Evolutionary conservation across 208 protist species (phyloP).

Genomic region (Leishmania turanica): DNA sequence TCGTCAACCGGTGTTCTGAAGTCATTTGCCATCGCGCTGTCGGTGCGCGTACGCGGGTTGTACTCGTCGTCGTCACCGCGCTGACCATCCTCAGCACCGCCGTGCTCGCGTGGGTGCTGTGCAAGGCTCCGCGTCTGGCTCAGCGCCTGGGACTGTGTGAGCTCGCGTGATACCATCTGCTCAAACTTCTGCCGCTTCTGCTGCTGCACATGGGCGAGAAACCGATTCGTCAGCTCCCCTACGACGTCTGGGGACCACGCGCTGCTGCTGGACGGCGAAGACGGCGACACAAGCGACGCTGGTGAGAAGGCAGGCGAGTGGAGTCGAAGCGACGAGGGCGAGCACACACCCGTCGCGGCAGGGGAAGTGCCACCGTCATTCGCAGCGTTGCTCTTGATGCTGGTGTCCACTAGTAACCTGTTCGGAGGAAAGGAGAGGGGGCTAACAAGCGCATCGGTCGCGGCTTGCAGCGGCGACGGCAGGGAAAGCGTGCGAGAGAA

Average conservation of each 20-base stretch:
- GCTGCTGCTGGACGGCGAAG: constrained; percentile 40
- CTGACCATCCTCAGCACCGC: not conserved
- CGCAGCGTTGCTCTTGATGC: not conserved
- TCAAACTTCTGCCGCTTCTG: constrained; percentile 63
- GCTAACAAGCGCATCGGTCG: not conserved
- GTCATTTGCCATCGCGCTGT: not conserved
- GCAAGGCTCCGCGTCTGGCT: constrained; percentile 22
- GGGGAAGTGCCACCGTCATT: not conserved
- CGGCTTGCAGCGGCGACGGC: not conserved
- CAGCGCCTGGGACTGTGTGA: constrained; percentile 53
- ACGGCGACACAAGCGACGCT: constrained; percentile 16
- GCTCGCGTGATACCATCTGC: constrained; percentile 60
- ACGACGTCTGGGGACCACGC: constrained; percentile 66
- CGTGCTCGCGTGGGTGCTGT: not conserved
- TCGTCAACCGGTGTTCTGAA: constrained; percentile 38
- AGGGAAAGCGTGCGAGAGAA: constrained; percentile 30
- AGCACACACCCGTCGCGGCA: not conserved
- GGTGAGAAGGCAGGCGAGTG: constrained; percentile 15
- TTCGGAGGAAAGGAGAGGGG: not conserved
- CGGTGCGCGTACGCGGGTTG: not conserved
- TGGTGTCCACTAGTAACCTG: not conserved
- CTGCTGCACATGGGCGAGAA: constrained; percentile 66
- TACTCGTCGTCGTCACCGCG: not conserved
- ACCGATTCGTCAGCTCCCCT: constrained; percentile 70
- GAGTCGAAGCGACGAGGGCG: constrained; percentile 10